Percentiles rank a stretch among this genome's conserved stretches.
phyloP scores from a whole-genome alignment of 2,329 filamentous ascomycete genomes.

The Rugonectria rugulosa region DNA sequence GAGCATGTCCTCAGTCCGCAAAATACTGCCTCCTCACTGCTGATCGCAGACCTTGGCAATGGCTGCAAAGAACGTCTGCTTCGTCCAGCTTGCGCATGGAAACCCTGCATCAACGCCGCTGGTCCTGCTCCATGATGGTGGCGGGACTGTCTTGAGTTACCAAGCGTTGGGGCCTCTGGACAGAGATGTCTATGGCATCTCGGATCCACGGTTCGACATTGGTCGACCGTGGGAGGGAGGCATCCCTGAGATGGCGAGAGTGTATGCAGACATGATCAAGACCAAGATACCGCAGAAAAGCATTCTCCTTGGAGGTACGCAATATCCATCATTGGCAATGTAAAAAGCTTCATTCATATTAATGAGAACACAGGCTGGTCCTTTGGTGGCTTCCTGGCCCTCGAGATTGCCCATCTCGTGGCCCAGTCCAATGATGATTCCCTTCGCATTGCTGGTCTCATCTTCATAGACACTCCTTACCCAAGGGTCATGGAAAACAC shows the following conservation, averaged over 20 bases:
- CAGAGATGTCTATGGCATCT: slow-evolving; percentile 15
- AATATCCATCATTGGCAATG: not conserved
- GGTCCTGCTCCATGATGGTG: slow-evolving; percentile 17
- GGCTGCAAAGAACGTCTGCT: slow-evolving; percentile 12
- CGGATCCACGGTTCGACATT: slow-evolving; percentile 16
- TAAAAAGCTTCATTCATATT: not conserved
- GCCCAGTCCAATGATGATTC: slow-evolving; percentile 5
- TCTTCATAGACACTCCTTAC: slow-evolving; percentile 16
- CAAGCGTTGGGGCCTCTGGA: slow-evolving; percentile 17
- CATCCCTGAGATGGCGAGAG: slow-evolving; percentile 14
- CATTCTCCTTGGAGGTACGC: slow-evolving; percentile 13
- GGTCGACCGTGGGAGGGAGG: slow-evolving; percentile 15
- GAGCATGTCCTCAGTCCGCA: slow-evolving; percentile 9
- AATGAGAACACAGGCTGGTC: slow-evolving; percentile 8
- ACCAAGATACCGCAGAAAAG: slow-evolving; percentile 11
- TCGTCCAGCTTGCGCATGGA: slow-evolving; percentile 17
- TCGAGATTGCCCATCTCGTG: slow-evolving; percentile 10
- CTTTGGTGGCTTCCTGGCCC: slow-evolving; percentile 12
- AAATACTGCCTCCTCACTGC: slow-evolving; percentile 9
- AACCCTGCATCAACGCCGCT: slow-evolving; percentile 14
- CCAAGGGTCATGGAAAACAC: slow-evolving; percentile 9
- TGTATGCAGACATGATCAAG: slow-evolving; percentile 12
- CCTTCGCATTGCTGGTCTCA: slow-evolving; percentile 12
- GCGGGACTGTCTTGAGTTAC: slow-evolving; percentile 17
- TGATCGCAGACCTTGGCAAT: slow-evolving; percentile 11